A percentile compares a stretch with the other conserved stretches of the same genome.
phyloP scores from a whole-genome alignment of 805 yeast genomes.

The Candida nanaspora region DNA sequence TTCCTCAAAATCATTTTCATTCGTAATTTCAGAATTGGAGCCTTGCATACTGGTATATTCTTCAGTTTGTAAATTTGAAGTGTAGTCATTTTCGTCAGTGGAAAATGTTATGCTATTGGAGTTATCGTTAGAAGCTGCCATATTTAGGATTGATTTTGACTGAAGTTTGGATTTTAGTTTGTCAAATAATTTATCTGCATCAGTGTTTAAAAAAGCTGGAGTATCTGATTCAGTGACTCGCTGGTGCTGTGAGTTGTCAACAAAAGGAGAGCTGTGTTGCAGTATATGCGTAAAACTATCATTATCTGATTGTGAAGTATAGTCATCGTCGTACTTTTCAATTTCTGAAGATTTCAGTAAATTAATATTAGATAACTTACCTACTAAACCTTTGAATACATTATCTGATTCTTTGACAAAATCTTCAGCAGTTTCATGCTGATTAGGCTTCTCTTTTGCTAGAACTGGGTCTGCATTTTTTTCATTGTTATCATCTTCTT shows the following conservation, averaged over 20 bases:
- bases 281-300: neutral
- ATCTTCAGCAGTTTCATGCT: conserved; percentile 2
- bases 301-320: conserved; percentile 24
- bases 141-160: neutral
- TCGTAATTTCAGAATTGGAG: neutral
- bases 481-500: neutral
- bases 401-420: conserved; percentile 15
- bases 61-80: conserved; percentile 17
- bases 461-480: conserved; percentile 1
- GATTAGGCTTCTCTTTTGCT: conserved; percentile 4
- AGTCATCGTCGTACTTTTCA: conserved; percentile 5
- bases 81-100: conserved; percentile 11
- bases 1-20: neutral
- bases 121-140: neutral
- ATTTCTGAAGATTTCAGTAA: neutral
- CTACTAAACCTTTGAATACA: conserved; percentile 10
- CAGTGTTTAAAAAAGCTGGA: conserved; percentile 9
- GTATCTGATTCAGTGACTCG: too few relatives aligned
- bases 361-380: conserved; percentile 3
- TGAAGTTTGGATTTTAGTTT: conserved; percentile 15
- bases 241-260: too few relatives aligned
- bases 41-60: neutral
- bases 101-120: conserved; percentile 10
- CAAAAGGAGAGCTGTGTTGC: neutral
- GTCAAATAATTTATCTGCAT: conserved; percentile 19